Base-by-base conservation (phyloP, 2,329 filamentous ascomycete genomes). In the Rhexocercosporidium sp. region DNA sequence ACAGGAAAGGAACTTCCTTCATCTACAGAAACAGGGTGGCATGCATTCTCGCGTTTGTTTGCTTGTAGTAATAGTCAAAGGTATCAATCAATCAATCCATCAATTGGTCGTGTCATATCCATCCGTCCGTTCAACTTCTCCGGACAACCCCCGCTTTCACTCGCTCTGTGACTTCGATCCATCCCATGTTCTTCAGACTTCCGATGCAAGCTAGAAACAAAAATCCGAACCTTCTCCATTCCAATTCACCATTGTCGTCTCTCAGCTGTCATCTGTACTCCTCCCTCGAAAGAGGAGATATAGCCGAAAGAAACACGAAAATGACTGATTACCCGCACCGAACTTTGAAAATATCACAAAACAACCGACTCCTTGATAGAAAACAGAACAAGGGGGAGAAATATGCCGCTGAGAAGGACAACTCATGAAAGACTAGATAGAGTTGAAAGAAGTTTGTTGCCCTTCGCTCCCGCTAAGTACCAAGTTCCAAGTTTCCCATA, bases 11-110 rank as follows among this genome's bases (percentile, higher is more conserved):
- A 25, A 9, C 25, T 41, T 54, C 34, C 69, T 72, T 70, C 72
- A 74, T 74, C 71, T 74, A 74, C 72, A 74, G 70, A 64, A 69
- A 68, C 34, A 41, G 31, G 31, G 41, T 18, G 34, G 54, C 34
- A 57, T 57, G 54, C 54, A 57, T 39, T 57, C 54, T 57, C 20
- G 54, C 54, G 54, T 57, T 57, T 39, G 31, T 57, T 57, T 57
- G 54, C 54, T 66, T 64, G 51, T 63, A 64, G 62, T 70, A 70
- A 72, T 65, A 47, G 44, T 69, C 66, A 64, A 68, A 65, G 53
- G 65, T 68, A 62, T 62, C 60, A 44, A 51, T 53, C 34, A 51
- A 22, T 41, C 59, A 53, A n/a, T 46, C 57, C 20, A 20, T 62
- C 57, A 37, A n/a, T n/a, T n/a, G n/a, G 20, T 59, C 37, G 68